Evolutionary conservation across 148 eudicot genomes (phyloP), one percentile per base, ranked within the genome.

Genomic region (Bassia scoparia): DNA sequence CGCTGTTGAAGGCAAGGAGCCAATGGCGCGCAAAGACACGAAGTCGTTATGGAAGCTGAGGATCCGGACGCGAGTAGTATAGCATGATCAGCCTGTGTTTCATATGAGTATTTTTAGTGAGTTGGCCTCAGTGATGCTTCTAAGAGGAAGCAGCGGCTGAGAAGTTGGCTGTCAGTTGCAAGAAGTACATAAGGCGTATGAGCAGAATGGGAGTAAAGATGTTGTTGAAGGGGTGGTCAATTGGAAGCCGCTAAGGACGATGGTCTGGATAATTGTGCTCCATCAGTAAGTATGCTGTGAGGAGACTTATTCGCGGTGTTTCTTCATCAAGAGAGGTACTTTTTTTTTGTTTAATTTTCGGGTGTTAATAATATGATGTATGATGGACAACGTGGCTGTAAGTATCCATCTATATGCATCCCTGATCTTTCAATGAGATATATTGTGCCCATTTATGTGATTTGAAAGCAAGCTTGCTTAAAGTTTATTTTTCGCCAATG

Each of bases 221-320:
- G 74, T 21, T 44, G 67, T 74, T 72, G 85, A 86, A 46, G 82
- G 82, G 69, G 86, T 80, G 58, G 77, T 74, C 79, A 81, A 69
- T 76, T 92, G 82, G 98, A 95, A 85, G 97, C 97, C 26, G 90
- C 84, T 56, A 91, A 89, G 81, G 86, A 89, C 76, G 98, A 95
- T 86, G 98, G 97, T 13, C 83, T 95, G 78, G 84, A 91, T 78
- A 79, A 87, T 33, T 91, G 93, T 84, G 97, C 97, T 0, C 92
- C 93, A 26, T 86, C 97, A 4, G 83, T 95, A 64, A 82, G 93
- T 91, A 94, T 78, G 96, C 98, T 59, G 87, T 94, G 43, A 83
- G 96, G 68, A 87, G 98, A 84, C 96, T 95, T 43, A 80, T 95
- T 71, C 96, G 98, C 17, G 98, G 98, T 41, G 96, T 91, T 74